These are phyloP conservation scores for Diaporthe velutina DNA, from an alignment of 2,329 filamentous ascomycete genomes.

Conservation along the genomic window DNA sequence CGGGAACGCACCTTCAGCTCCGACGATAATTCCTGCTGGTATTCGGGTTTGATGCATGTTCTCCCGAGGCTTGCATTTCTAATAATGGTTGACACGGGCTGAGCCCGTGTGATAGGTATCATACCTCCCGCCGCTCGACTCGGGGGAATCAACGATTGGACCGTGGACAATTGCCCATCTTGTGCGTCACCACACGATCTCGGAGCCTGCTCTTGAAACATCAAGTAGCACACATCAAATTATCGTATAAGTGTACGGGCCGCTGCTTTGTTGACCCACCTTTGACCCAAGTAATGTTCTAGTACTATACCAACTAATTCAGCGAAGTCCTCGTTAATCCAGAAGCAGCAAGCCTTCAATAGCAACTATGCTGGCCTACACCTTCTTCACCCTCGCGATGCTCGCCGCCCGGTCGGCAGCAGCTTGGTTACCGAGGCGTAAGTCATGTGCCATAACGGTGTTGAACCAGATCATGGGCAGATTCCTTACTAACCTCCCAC, in stretches of 20 bases:
- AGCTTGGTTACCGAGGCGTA: neutral
- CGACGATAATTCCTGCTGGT: neutral
- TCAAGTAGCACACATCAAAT: neutral
- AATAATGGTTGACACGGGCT: neutral
- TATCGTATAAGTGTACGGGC: neutral
- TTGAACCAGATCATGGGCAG: neutral
- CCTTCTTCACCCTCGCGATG: neutral
- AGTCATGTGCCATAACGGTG: neutral
- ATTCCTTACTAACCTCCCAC: neutral
- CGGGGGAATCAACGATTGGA: no score
- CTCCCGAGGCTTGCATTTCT: neutral
- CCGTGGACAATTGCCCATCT: neutral
- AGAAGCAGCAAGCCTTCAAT: neutral
- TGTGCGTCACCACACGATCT: neutral
- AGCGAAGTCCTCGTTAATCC: neutral
- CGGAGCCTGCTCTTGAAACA: neutral
- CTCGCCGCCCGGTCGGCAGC: neutral
- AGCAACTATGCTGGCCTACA: neutral
- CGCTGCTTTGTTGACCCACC: neutral
- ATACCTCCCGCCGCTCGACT: neutral
- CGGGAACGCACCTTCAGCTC: neutral
- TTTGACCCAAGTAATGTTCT: neutral
- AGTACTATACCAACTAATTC: neutral
- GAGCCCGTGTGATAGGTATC: neutral
- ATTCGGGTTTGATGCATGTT: neutral